Evolutionary conservation across 768 basidiomycete species (phyloP), one percentile per base, ranked within the genome.

Genomic region (Phanerochaete carnosa): DNA sequence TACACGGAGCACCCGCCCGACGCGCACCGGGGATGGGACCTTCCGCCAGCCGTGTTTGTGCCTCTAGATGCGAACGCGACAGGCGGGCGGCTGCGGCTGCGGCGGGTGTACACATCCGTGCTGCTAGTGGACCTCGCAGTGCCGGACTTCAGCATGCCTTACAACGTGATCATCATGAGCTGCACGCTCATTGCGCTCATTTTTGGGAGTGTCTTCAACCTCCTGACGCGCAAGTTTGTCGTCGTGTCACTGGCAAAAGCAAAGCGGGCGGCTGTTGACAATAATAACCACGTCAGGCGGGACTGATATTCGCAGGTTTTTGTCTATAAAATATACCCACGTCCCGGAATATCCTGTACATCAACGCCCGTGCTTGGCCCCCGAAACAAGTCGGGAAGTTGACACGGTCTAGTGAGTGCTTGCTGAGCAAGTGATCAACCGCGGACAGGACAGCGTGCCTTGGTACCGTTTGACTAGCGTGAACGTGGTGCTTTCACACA

Each of bases 91-190:
- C 37, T 25, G 37, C 57, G 58, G 26, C 47, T 55, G 15, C 56
- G 72, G 50, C 71, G 88, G 47, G 81, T 97, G 49, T 96, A 96
- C 73, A 94, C 93, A 1, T 79, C 85, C 0, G 82, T 88, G 9
- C 80, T 96, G 26, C 84, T 98, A 37, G 85, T 95, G 47, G 94
- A 95, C 72, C 83, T 97, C n/a, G 90, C 96, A n/a, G 94, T 94
- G 35, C 97, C 96, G 0, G 97, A 98, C 73, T 98, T 98, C 72
- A 95, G 92, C 73, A 98, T 98, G 97, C 97, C 97, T 0, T 98
- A 98, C 77, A 99, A 98, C 76, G 96, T 98, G 50, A 98, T 98
- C 74, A 98, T 98, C 68, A 90, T 98, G 79, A 94, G 85, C 60
- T 93, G 90, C 70, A 94, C 94, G 11, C 77, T 98, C 45, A 83